These are phyloP conservation scores for Leptodermis oblonga DNA, from an alignment of 257 asterid species.

Conservation along the genomic window DNA sequence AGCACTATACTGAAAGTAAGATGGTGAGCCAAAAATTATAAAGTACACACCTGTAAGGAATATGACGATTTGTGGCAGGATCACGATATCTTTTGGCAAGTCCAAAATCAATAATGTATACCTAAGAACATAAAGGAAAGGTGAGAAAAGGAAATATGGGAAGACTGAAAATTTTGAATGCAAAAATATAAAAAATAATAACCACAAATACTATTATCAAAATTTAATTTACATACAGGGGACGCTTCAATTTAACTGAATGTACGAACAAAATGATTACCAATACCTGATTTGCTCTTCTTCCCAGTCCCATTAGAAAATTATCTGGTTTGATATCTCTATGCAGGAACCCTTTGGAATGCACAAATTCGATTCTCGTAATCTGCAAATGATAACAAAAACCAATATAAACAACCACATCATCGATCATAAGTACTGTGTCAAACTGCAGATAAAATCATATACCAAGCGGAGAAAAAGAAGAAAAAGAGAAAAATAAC, in stretches of 20 bases:
- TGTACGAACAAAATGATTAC: background rate
- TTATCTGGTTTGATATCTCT: constrained; percentile 47
- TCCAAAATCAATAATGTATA: constrained; percentile 77
- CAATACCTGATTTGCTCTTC: constrained; percentile 43
- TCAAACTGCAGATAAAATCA: background rate
- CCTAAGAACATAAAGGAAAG: constrained; percentile 32
- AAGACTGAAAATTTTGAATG: background rate
- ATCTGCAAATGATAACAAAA: constrained; percentile 20
- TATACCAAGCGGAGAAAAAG: background rate
- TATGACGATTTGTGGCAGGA: constrained; percentile 65
- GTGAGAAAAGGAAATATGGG: background rate
- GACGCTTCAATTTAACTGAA: background rate
- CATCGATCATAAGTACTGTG: background rate
- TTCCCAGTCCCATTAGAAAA: constrained; percentile 48
- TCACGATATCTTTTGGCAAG: constrained; percentile 89
- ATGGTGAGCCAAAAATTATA: background rate
- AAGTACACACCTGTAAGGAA: constrained; percentile 60
- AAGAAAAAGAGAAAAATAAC: background rate
- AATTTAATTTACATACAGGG: background rate
- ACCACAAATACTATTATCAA: too few relatives aligned
- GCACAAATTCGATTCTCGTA: constrained; percentile 41
- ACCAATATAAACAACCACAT: background rate
- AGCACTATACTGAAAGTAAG: background rate
- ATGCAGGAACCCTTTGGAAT: constrained; percentile 43
- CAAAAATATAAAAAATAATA: too few relatives aligned